Evolutionary conservation across 495 filamentous ascomycete genomes (phyloP).

Genomic region (Penicillium soppii): DNA sequence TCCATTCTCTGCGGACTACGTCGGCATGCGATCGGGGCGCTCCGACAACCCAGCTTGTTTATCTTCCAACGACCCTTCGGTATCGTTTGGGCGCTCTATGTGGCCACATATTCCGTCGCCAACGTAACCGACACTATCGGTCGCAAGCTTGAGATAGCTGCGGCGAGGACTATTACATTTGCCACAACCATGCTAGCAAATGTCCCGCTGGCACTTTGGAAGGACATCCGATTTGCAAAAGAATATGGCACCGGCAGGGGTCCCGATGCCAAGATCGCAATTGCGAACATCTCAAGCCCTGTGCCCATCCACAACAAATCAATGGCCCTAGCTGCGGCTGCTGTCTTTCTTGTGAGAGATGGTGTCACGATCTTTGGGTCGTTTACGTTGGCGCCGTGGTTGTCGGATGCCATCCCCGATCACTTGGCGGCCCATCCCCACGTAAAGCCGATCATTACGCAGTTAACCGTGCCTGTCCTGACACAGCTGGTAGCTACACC

Average conservation of each 20-base stretch:
- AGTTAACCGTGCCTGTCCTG: slow-evolving; percentile 31
- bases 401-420: slow-evolving; percentile 26
- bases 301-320: slow-evolving; percentile 8
- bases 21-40: slow-evolving; percentile 19
- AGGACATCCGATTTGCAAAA: slow-evolving; percentile 37
- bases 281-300: background rate
- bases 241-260: slow-evolving; percentile 21
- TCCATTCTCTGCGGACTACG: slow-evolving; percentile 28
- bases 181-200: slow-evolving; percentile 29
- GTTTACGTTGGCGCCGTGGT: slow-evolving; percentile 31
- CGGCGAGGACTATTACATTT: slow-evolving; percentile 26
- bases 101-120: slow-evolving; percentile 33
- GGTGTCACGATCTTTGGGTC: slow-evolving; percentile 38
- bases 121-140: slow-evolving; percentile 32
- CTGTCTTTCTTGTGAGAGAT: slow-evolving; percentile 54
- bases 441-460: slow-evolving; percentile 30
- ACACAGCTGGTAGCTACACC: slow-evolving; percentile 35
- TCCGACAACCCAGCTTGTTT: slow-evolving; percentile 21
- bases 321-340: slow-evolving; percentile 20
- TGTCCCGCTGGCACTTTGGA: slow-evolving; percentile 36
- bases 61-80: slow-evolving; percentile 25
- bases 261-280: slow-evolving; percentile 6
- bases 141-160: slow-evolving; percentile 15
- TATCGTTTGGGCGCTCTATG: slow-evolving; percentile 33
- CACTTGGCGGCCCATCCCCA: slow-evolving; percentile 20